Evolutionary conservation across 805 yeast genomes (phyloP).

Genomic region (Schwanniomyces vanrijiae): DNA sequence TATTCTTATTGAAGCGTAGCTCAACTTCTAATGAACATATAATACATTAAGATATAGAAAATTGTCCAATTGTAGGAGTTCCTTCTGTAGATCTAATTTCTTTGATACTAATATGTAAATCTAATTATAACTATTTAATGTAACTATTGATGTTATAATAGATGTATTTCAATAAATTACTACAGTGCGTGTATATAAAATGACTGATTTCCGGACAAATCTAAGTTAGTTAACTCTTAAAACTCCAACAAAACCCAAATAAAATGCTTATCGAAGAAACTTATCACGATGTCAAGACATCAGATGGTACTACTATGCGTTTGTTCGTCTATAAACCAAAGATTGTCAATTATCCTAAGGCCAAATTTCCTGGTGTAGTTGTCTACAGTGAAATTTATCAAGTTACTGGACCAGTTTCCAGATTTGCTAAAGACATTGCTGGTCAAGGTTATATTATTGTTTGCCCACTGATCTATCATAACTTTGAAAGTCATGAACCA

Average conservation of each 20-base stretch:
- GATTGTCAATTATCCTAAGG: conserved; percentile 71
- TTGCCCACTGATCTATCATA: conserved; percentile 80
- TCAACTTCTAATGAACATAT: conserved; percentile 1
- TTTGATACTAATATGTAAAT: no score
- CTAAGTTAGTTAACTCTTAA: not conserved
- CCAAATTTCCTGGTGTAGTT: conserved; percentile 77
- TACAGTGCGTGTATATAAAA: not conserved
- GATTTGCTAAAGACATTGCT: conserved; percentile 77
- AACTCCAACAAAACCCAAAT: not conserved
- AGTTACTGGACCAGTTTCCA: conserved; percentile 76
- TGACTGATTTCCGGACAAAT: not conserved
- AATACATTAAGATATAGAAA: not conserved
- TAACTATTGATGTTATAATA: no score
- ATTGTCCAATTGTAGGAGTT: not conserved
- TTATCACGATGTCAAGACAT: conserved; percentile 62
- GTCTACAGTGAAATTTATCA: conserved; percentile 82
- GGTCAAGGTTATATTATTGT: conserved; percentile 77
- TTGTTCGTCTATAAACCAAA: conserved; percentile 66
- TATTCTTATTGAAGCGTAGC: not conserved
- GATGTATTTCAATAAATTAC: no score
- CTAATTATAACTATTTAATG: no score
- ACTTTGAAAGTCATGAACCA: conserved; percentile 63
- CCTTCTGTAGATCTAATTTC: no score
- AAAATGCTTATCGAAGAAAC: conserved; percentile 69
- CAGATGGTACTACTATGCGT: conserved; percentile 66